Evolutionary conservation across 805 yeast species (phyloP), one percentile per base, ranked within the genome.

Genomic region (Cyberlindnera maclurae): DNA sequence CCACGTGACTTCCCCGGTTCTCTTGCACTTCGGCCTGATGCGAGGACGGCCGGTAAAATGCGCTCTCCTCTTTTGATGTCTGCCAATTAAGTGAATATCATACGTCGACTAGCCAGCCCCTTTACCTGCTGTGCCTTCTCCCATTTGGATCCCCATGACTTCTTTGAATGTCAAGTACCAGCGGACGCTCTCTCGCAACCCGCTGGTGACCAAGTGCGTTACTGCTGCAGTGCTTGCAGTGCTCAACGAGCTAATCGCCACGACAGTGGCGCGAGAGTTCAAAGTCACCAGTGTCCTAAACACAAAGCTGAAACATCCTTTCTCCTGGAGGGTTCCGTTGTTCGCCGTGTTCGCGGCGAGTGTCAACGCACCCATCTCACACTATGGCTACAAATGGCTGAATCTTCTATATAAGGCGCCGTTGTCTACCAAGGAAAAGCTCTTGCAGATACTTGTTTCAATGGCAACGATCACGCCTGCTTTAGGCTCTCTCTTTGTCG

Each of bases 351-450:
- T 73, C 50, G 82, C 84, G 0, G 61, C 70, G 22, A 44, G 63
- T 2, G 60, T 79, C 12, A 68, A 70, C 18, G 73, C 84, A 1
- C 87, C 87, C 7, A 57, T 77, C 29, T 61, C 76, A 4, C 85
- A 79, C 50, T 68, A 64, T 44, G 65, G 73, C 29, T 76, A 77
- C 45, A 64, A 61, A 4, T 41, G 67, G 12, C 61, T 78, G 34
- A 73, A 71, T 44, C 53, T 52, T 40, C 39, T 72, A 6, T 71
- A 68, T 49, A 68, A 62, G 17, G 63, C 67, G 2, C 73, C 75
- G 4, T 49, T 72, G 33, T 49, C 67, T 0, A 44, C 59, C 3
- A 49, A 42, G 17, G 59, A 63, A 51, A 75, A 68, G 50, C 17
- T 77, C 3, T 43, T 64, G 4, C 85, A 79, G 51, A 66, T 79